Base-by-base conservation (phyloP, 768 basidiomycete species). In the Phanerochaete carnosa region DNA sequence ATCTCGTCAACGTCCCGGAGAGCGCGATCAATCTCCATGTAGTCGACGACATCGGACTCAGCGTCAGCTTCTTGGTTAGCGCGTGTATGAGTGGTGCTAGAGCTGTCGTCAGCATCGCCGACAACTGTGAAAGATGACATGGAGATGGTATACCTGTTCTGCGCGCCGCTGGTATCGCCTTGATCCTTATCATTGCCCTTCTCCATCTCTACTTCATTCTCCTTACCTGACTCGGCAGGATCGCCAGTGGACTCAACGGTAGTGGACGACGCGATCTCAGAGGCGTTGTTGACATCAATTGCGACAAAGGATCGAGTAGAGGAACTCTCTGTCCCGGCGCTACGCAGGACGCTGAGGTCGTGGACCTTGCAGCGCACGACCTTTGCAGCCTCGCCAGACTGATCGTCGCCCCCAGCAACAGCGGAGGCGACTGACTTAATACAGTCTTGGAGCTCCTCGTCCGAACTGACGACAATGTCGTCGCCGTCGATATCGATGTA, bases 401-500 rank as follows among this genome's bases (percentile, higher is more conserved):
- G 5, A 19, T 7, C 4, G 39, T 19, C 19, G 4, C 19, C 16
- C 19, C 16, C 39, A 43, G 4, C 39, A 19, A 4, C 11, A 4
- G 16, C 19, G 16, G 19, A 4, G 19, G 39, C 39, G 19, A 23
- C 49, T 9, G 30, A 15, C 25, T 50, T 63, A 67, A 86, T 89
- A 67, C 80, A 88, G 54, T 90, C 88, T 49, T 79, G 77, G 22
- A 92, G 80, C 68, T 92, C 90, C 35, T 85, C 84, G 55, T 89
- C 77, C 1, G 89, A 82, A 70, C 82, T 89, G 57, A 90, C 74
- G n/a, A 89, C 90, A 59, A 92, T 82, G 59, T 85, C 81, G 66
- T 92, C 90, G 37, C 80, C 78, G 67, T 91, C 89, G 35, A 72
- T 69, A 32, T 43, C 90, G 53, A 84, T 62, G 70, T 92, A 92